Evolutionary conservation across 345 rosid genomes (phyloP).

Genomic region (Turritis glabra): DNA sequence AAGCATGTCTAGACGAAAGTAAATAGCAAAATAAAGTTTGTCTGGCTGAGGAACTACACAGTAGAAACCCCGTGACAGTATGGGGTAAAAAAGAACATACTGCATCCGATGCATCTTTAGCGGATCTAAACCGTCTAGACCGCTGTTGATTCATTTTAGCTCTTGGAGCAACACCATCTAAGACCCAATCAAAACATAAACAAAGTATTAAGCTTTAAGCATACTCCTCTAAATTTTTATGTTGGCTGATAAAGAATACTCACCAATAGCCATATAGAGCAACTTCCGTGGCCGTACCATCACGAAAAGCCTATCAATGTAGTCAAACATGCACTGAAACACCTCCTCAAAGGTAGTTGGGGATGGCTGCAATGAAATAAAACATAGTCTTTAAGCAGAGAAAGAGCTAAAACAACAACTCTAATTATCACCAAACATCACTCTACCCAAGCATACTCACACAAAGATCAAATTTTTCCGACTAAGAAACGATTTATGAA

Average conservation of each 20-base stretch:
- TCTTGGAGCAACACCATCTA: conserved; percentile 99
- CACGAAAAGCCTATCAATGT: conserved; percentile 91
- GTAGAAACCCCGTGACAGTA: conserved; percentile 37
- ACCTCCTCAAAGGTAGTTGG: conserved; percentile 85
- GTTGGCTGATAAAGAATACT: conserved; percentile 27
- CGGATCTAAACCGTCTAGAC: conserved; percentile 94
- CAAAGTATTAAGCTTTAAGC: conserved; percentile 19
- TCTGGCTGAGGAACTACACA: conserved; percentile 35
- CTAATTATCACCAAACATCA: not conserved
- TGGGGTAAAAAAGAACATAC: conserved; percentile 51
- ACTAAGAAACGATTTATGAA: not conserved
- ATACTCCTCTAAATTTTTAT: not conserved
- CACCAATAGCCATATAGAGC: conserved; percentile 94
- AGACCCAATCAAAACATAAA: conserved; percentile 23
- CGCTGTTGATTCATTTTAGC: conserved; percentile 99
- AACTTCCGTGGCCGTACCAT: conserved; percentile 95
- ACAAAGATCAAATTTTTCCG: not conserved
- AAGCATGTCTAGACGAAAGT: not conserved
- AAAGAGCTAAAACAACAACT: not conserved
- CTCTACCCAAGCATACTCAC: not conserved
- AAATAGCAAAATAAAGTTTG: not conserved
- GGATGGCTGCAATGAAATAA: conserved; percentile 69
- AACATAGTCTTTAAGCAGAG: not conserved
- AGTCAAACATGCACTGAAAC: conserved; percentile 88
- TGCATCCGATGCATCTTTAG: conserved; percentile 90